These are phyloP conservation scores for Pseudomonodictys pantanalensis DNA, from an alignment of 495 filamentous ascomycete genomes.

Conservation along the genomic window DNA sequence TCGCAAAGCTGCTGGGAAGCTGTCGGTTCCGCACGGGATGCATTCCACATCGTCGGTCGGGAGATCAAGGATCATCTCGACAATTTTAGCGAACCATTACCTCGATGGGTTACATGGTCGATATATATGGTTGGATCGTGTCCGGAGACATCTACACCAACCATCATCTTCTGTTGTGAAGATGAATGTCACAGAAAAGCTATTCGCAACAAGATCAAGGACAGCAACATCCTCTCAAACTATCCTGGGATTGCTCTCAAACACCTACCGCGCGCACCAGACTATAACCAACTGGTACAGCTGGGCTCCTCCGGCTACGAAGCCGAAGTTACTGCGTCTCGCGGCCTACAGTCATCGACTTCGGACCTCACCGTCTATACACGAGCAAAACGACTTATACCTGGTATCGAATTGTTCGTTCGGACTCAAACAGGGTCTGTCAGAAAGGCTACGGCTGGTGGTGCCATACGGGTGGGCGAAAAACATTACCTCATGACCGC, in stretches of 20 bases:
- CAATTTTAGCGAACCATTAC: slow-evolving; percentile 5
- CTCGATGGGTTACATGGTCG: slow-evolving; percentile 14
- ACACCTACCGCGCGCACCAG: not conserved
- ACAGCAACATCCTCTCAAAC: slow-evolving; percentile 6
- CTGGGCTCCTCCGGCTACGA: not conserved
- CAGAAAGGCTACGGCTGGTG: slow-evolving; percentile 8
- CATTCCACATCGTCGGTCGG: not conserved
- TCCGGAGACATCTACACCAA: not conserved
- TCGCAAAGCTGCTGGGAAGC: slow-evolving; percentile 18
- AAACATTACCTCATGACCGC: slow-evolving; percentile 15
- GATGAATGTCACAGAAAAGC: not conserved
- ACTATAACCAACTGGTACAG: slow-evolving; percentile 16
- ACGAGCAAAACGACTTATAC: too few species aligned
- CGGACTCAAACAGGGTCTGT: not conserved
- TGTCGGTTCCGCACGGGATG: slow-evolving; percentile 5
- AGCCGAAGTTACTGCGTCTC: too few species aligned
- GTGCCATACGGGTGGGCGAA: not conserved
- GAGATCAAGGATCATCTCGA: slow-evolving; percentile 23
- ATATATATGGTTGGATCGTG: slow-evolving; percentile 20
- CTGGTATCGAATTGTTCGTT: too few species aligned
- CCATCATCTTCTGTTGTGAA: slow-evolving; percentile 16
- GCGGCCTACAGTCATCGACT: too few species aligned
- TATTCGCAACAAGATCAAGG: slow-evolving; percentile 3
- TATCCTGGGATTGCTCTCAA: slow-evolving; percentile 4
- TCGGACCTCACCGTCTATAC: too few species aligned